Base-by-base conservation (phyloP, 768 basidiomycete species). In the Boletus subparvulus region DNA sequence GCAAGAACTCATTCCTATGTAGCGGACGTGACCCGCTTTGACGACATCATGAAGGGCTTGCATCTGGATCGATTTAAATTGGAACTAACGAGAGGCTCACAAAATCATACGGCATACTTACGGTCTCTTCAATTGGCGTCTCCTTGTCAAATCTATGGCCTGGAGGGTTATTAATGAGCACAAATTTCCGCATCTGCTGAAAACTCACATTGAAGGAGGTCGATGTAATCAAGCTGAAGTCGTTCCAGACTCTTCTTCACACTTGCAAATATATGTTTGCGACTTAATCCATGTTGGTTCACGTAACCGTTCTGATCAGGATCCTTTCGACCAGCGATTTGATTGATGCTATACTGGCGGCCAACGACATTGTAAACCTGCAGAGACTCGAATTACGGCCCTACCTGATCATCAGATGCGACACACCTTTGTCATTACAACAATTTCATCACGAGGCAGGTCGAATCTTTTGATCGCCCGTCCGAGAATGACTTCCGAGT, bases 401-500 rank as follows among this genome's bases (percentile, higher is more conserved):
- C 32, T 33, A 37, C 43, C 40, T 42, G 28, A 47, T 16, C 24
- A 24, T 28, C 12, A 32, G 9, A 45, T 12, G 42, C 4, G 30
- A 41, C 54, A 21, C 40, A 83, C 83, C 74, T 92, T 92, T 53
- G 90, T 90, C 77, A 92, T 79, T 16, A 92, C 80, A 17, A 92
- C 89, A 44, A 91, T 83, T 60, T 86, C 82, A 14, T 87, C 85
- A 2, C 90, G 81, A n/a, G 88, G 87, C 13, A 89, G 75, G 21
- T 83, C 68, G 59, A 82, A 77, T 58, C 83, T 65, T 63, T 86
- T 87, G 73, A 92, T 84, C 3, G 83, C 87, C 61, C 87, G 85
- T 12, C 89, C 89, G 19, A 90, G 75, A 50, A 90, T 78, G 44
- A 80, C 64, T 66, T 92, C 90, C 0, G 84, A 86, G 7, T 74